These are phyloP conservation scores for Metschnikowia chrysomelidarum DNA, from an alignment of 805 yeast species.

Conservation along the genomic window DNA sequence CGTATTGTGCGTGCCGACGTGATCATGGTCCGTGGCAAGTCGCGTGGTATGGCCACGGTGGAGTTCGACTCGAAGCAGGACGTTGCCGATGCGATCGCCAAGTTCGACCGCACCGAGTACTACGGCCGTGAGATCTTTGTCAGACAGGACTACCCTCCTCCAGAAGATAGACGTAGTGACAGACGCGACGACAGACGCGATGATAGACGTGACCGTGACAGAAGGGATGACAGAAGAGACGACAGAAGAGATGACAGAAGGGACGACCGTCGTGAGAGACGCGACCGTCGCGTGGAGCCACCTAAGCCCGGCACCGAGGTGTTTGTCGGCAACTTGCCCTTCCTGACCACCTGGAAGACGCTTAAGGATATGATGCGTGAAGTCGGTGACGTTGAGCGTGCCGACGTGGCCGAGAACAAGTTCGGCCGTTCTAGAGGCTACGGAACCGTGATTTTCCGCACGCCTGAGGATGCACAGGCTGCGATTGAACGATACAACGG, in stretches of 20 bases:
- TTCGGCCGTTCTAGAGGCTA: slow-evolving; percentile 82
- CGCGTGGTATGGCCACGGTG: slow-evolving; percentile 90
- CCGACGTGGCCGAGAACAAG: slow-evolving; percentile 67
- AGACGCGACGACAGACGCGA: slow-evolving; percentile 24
- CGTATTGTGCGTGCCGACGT: slow-evolving; percentile 78
- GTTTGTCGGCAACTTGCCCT: slow-evolving; percentile 81
- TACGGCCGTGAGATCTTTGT: slow-evolving; percentile 81
- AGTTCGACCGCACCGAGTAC: slow-evolving; percentile 62
- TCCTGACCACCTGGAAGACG: slow-evolving; percentile 77
- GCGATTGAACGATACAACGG: slow-evolving; percentile 75
- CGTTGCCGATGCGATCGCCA: slow-evolving; percentile 68
- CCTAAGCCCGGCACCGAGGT: slow-evolving; percentile 52
- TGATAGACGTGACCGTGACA: slow-evolving; percentile 14
- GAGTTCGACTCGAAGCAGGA: slow-evolving; percentile 67
- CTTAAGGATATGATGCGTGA: slow-evolving; percentile 79
- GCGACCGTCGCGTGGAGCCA: slow-evolving; percentile 14
- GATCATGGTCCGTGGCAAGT: slow-evolving; percentile 71
- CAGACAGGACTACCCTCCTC: slow-evolving; percentile 89
- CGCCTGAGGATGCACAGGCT: slow-evolving; percentile 62
- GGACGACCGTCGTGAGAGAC: slow-evolving; percentile 17
- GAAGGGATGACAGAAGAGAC: slow-evolving; percentile 17
- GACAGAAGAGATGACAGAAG: slow-evolving; percentile 18
- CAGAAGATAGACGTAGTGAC: slow-evolving; percentile 37
- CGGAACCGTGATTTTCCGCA: slow-evolving; percentile 74
- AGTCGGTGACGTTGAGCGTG: slow-evolving; percentile 76